Base-by-base conservation (phyloP, 2,329 filamentous ascomycete genomes). In the Hansfordia pulvinata region DNA sequence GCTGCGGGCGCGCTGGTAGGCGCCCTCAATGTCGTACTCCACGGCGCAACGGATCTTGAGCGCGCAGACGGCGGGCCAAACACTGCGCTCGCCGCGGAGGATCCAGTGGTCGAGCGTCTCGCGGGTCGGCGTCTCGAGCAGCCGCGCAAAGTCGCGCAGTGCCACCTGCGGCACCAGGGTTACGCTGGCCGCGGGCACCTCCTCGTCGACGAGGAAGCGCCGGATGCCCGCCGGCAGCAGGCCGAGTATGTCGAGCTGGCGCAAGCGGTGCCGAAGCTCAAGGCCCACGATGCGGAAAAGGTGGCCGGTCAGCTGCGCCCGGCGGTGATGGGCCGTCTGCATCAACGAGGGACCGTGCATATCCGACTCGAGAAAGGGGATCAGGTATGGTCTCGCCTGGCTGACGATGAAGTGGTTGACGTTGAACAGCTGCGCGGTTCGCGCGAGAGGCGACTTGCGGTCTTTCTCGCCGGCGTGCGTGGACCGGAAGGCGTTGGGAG, bases 351-450 rank as follows among this genome's bases (percentile, higher is more conserved):
- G 77, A 4, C 79, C 76, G 50, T 86, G 80, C 56, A 86, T 73
- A 39, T 88, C 81, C 23, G 76, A 79, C 34, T 78, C 74, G 5
- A 92, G 62, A 41, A 93, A 90, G 0, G 86, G 86, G 16, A 88
- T 76, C 10, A 93, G 62, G 50, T 93, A 93, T 0, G 88, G 88
- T 3, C 86, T 69, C 1, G 88, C 85, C 56, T 94, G 88, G 37
- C 81, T 90, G 38, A 96, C 75, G 36, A 96, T 84, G 54, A 92
- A 94, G 57, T 94, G 86, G 46, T 93, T 92, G 28, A 92, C 82
- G 47, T 92, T 92, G 64, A 90, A 90, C 8, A 88, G 68, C 53
- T 88, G 79, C 6, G 78, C 72, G 17, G 90, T 75, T 20, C 82
- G 70, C 28, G 72, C 64, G 2, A 90, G 64, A 2, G 67, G 68